Base-by-base conservation (phyloP, 1,284 basidiomycete species). In the Melanopsichium pennsylvanicum region DNA sequence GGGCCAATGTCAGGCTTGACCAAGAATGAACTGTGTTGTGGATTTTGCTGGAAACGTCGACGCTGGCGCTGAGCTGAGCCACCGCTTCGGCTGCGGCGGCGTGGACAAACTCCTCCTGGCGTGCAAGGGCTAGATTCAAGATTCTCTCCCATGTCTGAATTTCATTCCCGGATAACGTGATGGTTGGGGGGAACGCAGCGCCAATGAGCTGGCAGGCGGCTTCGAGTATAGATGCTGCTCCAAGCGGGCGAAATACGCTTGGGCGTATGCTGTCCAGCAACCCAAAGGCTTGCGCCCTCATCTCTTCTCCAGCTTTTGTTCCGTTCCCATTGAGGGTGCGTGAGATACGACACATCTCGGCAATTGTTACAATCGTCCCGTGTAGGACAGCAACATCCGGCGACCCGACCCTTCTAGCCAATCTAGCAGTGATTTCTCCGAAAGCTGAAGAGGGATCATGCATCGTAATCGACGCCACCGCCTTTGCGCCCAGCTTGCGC, bases 401-500 rank as follows among this genome's bases (percentile, higher is more conserved):
- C 9, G 64, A 47, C 5, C 16, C 29, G 73, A 72, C 44, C 5
- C 51, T 37, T 31, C 25, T 31, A 2, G 25, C 29, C 22, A 68
- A 13, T 19, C 44, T 31, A 13, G 36, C 9, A 15, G 85, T 82
- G 49, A 86, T 84, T 46, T 82, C 74, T 19, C 86, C 85, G 2
- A 86, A 87, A 4, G 90, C 81, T n/a, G 48, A 79, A 12, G 77
- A 60, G 9, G 90, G 81, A 75, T 90, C 87, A 22, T 87, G 80
- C 51, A 86, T 82, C 58, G 89, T 90, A 43, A 96, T 86, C 15
- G 83, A 83, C 36, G 87, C 85, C 32, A 96, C 82, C 3, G 92
- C 89, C 66, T 88, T 85, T 2, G 93, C 88, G n/a, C 89, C 92
- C 6, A 93, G 83, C 41, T 86, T 84, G 50, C 94, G 86, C 86